A percentile compares a stretch with the other conserved stretches of the same genome.
phyloP scores from a whole-genome alignment of 2,329 filamentous ascomycete genomes.

The Botrytis fabae region DNA sequence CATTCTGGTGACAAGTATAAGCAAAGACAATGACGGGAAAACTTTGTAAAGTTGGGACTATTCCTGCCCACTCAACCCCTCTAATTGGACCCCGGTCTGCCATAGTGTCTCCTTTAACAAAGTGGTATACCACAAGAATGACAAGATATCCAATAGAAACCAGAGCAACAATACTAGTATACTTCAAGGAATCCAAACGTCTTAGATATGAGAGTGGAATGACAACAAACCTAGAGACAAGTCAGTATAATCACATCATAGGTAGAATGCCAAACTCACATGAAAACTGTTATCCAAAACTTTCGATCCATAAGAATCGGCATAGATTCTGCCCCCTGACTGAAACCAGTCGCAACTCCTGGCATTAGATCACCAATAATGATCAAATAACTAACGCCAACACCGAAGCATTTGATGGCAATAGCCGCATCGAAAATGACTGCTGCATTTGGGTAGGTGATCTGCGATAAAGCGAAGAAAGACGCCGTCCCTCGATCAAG shows the following conservation, averaged over 20 bases:
- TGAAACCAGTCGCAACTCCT: constrained; percentile 82
- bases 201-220: constrained; percentile 93
- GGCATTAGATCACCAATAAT: constrained; percentile 99
- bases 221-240: constrained; percentile 67
- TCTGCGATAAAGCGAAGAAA: constrained; percentile 94
- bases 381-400: constrained; percentile 95
- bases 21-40: constrained; percentile 96
- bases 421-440: constrained; percentile 96
- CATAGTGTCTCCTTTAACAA: constrained; percentile 72
- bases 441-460: constrained; percentile 94
- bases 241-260: constrained; percentile 24
- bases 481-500: constrained; percentile 84
- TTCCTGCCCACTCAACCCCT: constrained; percentile 75
- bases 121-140: constrained; percentile 90
- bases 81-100: constrained; percentile 73
- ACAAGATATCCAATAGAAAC: constrained; percentile 94
- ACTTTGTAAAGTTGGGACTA: constrained; percentile 76
- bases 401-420: constrained; percentile 96
- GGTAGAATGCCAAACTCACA: constrained; percentile 53
- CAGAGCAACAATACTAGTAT: constrained; percentile 88
- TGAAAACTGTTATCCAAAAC: constrained; percentile 98
- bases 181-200: constrained; percentile 91
- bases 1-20: constrained; percentile 99
- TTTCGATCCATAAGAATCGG: constrained; percentile 83
- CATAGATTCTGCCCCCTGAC: constrained; percentile 59